A percentile compares a stretch with the other conserved stretches of the same genome.
Conservation (phyloP, 2,329 filamentous ascomycete genomes). For the Ascomycota sp. region DNA sequence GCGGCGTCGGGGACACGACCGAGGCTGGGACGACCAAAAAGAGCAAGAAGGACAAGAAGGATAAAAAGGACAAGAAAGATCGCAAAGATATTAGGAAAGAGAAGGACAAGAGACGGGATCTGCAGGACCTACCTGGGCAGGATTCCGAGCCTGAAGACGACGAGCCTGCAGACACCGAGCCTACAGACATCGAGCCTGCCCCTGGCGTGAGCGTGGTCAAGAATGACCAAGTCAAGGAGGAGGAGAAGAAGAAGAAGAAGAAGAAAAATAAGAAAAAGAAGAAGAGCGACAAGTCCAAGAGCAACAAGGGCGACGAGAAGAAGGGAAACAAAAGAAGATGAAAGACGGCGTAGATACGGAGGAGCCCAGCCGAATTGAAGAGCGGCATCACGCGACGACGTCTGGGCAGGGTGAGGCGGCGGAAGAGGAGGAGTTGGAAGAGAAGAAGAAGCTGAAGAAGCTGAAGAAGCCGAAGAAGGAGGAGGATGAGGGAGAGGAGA, state of each 20-base stretch:
- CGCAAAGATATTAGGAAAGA: constrained; percentile 19
- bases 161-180: background rate
- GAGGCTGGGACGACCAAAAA: constrained; percentile 10
- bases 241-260: constrained; percentile 3
- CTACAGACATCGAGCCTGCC: background rate
- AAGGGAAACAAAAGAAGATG: constrained; percentile 8
- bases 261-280: background rate
- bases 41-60: constrained; percentile 13
- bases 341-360: constrained; percentile 10
- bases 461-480: constrained; percentile 5
- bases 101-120: constrained; percentile 19
- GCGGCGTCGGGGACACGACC: constrained; percentile 9
- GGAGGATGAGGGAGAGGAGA: constrained; percentile 8
- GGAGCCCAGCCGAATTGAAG: too few relatives aligned
- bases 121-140: constrained; percentile 16
- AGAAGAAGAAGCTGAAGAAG: constrained; percentile 11
- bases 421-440: constrained; percentile 20
- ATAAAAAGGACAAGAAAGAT: constrained; percentile 15
- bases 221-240: too few relatives aligned
- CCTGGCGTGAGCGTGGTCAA: too few relatives aligned
- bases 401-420: constrained; percentile 13
- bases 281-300: constrained; percentile 10
- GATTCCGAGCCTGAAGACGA: too few relatives aligned
- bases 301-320: constrained; percentile 15
- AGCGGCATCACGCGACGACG: constrained; percentile 15